Conservation (phyloP, 257 asterid genomes). For the Nicotiana undulata region DNA sequence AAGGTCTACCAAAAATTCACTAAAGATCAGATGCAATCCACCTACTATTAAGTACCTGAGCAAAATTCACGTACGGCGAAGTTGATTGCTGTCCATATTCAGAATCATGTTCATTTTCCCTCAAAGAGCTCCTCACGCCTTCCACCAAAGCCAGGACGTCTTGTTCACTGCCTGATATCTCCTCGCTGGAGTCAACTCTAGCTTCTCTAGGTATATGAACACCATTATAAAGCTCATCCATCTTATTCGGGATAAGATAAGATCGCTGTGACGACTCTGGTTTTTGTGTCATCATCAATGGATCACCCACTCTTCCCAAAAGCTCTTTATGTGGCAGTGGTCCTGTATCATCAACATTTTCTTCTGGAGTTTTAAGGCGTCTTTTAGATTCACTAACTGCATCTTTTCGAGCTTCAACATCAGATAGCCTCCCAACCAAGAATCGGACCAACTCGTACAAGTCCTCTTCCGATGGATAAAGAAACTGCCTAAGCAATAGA, state of each 20-base stretch:
- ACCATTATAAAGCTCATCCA: background rate
- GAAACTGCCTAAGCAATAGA: conserved; percentile 61
- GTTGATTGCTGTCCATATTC: background rate
- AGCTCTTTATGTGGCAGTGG: conserved; percentile 9
- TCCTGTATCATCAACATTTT: conserved; percentile 5
- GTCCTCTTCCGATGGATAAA: conserved; percentile 69
- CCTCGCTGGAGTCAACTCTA: conserved; percentile 1
- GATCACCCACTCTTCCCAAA: conserved; percentile 11
- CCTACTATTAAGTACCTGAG: conserved; percentile 6
- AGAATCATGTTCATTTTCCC: background rate
- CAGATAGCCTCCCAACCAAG: conserved; percentile 46
- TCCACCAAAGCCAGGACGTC: background rate
- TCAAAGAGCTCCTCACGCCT: conserved; percentile 2
- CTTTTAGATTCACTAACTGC: conserved; percentile 12
- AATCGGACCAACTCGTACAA: conserved; percentile 52
- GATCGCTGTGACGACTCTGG: conserved; percentile 6
- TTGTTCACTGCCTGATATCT: conserved; percentile 2
- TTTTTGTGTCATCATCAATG: conserved; percentile 11
- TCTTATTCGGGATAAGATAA: conserved; percentile 6
- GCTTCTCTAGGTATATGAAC: conserved; percentile 13
- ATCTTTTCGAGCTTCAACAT: conserved; percentile 18
- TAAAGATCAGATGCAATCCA: background rate
- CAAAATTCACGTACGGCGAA: conserved; percentile 4
- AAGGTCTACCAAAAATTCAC: background rate
- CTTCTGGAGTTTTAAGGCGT: conserved; percentile 4